Base-by-base conservation (phyloP, 306 rosid species). In the Vigna trinervia region DNA sequence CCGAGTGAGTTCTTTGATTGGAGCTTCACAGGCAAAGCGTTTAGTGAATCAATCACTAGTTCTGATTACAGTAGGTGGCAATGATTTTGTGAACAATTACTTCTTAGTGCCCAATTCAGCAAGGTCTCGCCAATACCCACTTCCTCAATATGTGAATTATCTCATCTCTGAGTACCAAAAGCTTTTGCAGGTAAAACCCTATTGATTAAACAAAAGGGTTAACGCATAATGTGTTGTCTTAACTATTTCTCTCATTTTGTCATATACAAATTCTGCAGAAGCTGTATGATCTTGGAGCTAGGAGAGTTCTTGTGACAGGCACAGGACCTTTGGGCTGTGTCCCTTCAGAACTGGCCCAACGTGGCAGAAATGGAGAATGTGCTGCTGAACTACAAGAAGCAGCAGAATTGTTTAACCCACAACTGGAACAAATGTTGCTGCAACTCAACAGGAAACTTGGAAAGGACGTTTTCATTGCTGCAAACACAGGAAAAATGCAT, bases 301-400 rank as follows among this genome's bases (percentile, higher is more conserved):
- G 97, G 0, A 83, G 93, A 68, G 95, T 91, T 34, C 53, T 93
- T 19, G 98, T 93, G 78, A 93, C 98, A 1, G 95, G 97, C 0
- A 93, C 97, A 0, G 98, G 98, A 22, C 98, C 98, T 0, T 22
- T 93, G 15, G 98, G 98, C 1, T 93, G 97, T 51, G 98, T 89
- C 2, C 98, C 98, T 3, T 88, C 98, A 8, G 98, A 93, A 72
- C 51, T 91, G 78, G 98, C 95, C 0, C 1, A 52, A 87, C 76
- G 90, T 12, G 46, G 95, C 22, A 50, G 5, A 8, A 84, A 84
- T 12, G 98, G 95, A 1, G 17, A 87, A 47, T 93, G 98, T 68
- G 22, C 90, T 0, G 2, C 11, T 3, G 95, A 91, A 41, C 59
- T 93, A 6, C 93, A 91, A 78, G 34, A 59, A 15, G 98, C 98